These are phyloP conservation scores for Pisolithus orientalis DNA, from an alignment of 768 basidiomycete species.

Conservation along the genomic window DNA sequence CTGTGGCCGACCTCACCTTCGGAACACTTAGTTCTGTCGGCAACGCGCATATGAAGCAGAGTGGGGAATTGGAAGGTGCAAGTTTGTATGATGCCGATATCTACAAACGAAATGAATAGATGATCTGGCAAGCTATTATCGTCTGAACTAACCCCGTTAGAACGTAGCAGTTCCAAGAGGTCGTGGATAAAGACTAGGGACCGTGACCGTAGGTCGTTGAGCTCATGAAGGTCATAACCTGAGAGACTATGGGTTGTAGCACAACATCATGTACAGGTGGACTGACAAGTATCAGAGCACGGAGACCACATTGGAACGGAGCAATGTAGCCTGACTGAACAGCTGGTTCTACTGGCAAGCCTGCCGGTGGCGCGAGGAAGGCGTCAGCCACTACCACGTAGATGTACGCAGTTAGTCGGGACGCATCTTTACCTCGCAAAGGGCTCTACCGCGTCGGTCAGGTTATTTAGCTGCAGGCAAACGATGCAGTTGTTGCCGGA, in stretches of 20 bases:
- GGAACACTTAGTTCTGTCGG: slow-evolving; percentile 37
- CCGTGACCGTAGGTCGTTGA: slow-evolving; percentile 57
- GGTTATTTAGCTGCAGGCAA: slow-evolving; percentile 38
- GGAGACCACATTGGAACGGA: slow-evolving; percentile 63
- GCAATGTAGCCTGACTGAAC: slow-evolving; percentile 52
- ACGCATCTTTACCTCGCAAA: slow-evolving; percentile 47
- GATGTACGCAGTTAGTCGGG: background rate
- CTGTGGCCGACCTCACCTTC: slow-evolving; percentile 36
- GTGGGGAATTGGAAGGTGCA: slow-evolving; percentile 51
- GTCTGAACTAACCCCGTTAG: slow-evolving; percentile 47
- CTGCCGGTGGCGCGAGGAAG: slow-evolving; percentile 25
- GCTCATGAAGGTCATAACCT: slow-evolving; percentile 66
- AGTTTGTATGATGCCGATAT: slow-evolving; percentile 58
- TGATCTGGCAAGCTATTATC: background rate
- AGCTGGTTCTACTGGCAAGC: slow-evolving; percentile 42
- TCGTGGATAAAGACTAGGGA: slow-evolving; percentile 60
- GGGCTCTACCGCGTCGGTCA: slow-evolving; percentile 52
- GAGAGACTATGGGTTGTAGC: background rate
- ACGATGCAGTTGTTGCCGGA: too few relatives aligned
- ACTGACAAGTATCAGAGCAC: slow-evolving; percentile 52
- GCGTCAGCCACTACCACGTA: background rate
- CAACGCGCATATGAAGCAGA: slow-evolving; percentile 53
- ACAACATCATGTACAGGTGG: background rate
- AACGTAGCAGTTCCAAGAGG: slow-evolving; percentile 51
- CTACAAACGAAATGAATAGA: slow-evolving; percentile 28